These are phyloP conservation scores for Staphylotrichum longicolle DNA, from an alignment of 495 filamentous ascomycete species.

Conservation along the genomic window DNA sequence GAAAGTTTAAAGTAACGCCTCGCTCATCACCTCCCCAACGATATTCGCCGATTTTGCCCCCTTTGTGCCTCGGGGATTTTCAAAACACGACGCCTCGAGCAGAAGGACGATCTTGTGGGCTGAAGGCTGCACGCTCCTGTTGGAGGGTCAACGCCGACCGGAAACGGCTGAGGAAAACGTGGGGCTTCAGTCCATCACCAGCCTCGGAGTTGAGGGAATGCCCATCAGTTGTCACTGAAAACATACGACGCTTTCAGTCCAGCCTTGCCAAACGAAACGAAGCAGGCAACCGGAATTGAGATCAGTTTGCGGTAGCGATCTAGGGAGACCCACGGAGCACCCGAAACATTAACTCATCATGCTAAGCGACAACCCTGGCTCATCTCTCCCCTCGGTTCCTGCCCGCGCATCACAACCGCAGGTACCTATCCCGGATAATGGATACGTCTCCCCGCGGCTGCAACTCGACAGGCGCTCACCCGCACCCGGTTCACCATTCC, in stretches of 20 bases:
- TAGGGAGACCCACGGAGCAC: slow-evolving; percentile 27
- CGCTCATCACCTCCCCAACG: too few species aligned
- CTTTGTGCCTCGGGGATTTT: neutral
- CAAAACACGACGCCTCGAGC: neutral
- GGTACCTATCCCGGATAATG: slow-evolving; percentile 21
- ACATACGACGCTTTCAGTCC: neutral
- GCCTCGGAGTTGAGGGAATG: neutral
- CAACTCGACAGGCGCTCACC: slow-evolving; percentile 29
- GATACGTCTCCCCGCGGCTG: slow-evolving; percentile 25
- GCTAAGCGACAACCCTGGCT: slow-evolving; percentile 40
- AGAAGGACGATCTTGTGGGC: neutral
- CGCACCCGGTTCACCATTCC: slow-evolving; percentile 17
- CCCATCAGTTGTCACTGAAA: neutral
- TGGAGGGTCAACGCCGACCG: neutral
- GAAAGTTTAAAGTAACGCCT: too few species aligned
- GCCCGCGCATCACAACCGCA: slow-evolving; percentile 25
- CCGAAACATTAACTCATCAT: slow-evolving; percentile 47
- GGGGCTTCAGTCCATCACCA: neutral
- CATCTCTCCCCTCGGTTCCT: slow-evolving; percentile 18
- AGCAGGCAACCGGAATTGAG: neutral
- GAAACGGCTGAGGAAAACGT: slow-evolving; percentile 2
- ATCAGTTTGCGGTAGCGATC: slow-evolving; percentile 16
- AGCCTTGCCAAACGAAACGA: slow-evolving; percentile 13
- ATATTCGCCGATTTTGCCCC: too few species aligned
- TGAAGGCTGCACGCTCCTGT: neutral